Evolutionary conservation across 1,284 basidiomycete genomes (phyloP).

Genomic region (Cutaneotrichosporon cavernicola): DNA sequence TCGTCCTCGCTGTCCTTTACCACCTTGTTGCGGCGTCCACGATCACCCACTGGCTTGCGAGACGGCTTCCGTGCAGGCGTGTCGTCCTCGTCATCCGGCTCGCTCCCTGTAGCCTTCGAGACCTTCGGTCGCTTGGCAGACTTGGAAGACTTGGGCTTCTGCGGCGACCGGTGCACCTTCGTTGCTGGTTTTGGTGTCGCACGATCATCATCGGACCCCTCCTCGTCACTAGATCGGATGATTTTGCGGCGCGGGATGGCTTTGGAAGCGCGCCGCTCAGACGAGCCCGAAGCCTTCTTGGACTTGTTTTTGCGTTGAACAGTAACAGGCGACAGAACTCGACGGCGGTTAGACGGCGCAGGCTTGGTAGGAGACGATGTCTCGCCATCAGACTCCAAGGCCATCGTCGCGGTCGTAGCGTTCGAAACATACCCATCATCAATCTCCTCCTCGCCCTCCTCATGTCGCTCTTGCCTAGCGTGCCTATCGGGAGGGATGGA

Average conservation of each 20-base stretch:
- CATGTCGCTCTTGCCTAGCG: not conserved
- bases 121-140: not conserved
- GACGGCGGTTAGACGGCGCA: not conserved
- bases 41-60: constrained; percentile 4
- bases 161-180: not conserved
- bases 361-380: constrained; percentile 10
- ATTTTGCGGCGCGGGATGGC: constrained; percentile 16
- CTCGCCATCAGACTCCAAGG: constrained; percentile 21
- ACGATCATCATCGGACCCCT: constrained; percentile 11
- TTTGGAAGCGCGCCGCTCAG: not conserved
- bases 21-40: constrained; percentile 10
- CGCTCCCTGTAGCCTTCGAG: constrained; percentile 10
- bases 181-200: not conserved
- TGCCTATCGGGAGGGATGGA: constrained; percentile 15
- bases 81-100: constrained; percentile 17
- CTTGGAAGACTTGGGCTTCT: constrained; percentile 12
- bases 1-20: constrained; percentile 10
- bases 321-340: not conserved
- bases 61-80: constrained; percentile 8
- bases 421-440: constrained; percentile 37
- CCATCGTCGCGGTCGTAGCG: constrained; percentile 41
- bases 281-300: not conserved
- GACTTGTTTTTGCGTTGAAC: constrained; percentile 1
- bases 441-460: constrained; percentile 23
- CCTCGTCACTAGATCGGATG: constrained; percentile 27